Percentiles rank a stretch among this genome's conserved stretches.
Evolutionary conservation across 2,329 filamentous ascomycete species (phyloP).

Genomic region (Byssothecium circinans): DNA sequence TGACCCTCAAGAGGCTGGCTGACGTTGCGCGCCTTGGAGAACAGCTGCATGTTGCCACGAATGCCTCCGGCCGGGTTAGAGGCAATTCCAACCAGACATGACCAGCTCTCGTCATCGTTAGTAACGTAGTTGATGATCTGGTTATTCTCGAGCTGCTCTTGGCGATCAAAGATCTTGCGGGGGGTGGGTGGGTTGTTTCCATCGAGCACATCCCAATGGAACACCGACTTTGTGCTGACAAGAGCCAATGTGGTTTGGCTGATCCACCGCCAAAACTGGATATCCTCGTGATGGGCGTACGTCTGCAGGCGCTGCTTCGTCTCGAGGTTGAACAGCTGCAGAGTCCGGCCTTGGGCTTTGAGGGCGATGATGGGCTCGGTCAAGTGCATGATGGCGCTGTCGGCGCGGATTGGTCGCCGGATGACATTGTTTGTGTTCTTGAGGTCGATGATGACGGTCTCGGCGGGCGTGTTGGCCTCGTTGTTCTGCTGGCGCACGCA

Average conservation of each 20-base stretch:
- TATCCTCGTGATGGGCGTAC: conserved; percentile 92
- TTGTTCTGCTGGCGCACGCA: conserved; percentile 90
- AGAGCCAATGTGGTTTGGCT: conserved; percentile 85
- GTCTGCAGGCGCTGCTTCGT: conserved; percentile 97
- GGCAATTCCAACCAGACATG: conserved; percentile 95
- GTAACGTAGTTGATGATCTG: conserved; percentile 99
- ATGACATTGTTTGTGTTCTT: conserved; percentile 97
- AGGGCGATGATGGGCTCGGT: conserved; percentile 92
- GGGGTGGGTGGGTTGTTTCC: conserved; percentile 70
- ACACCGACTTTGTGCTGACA: conserved; percentile 87
- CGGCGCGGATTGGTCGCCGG: conserved; percentile 93
- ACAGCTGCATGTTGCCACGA: conserved; percentile 94
- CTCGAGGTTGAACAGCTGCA: conserved; percentile 96
- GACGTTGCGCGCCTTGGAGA: conserved; percentile 92
- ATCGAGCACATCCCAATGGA: conserved; percentile 98
- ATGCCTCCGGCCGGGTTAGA: conserved; percentile 91
- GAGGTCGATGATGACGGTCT: conserved; percentile 96
- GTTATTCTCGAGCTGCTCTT: conserved; percentile 85
- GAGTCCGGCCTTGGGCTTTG: conserved; percentile 88
- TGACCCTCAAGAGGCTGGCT: conserved; percentile 98
- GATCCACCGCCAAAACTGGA: conserved; percentile 99
- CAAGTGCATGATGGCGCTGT: conserved; percentile 99
- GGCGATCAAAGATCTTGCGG: conserved; percentile 91
- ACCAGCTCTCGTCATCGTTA: conserved; percentile 95
- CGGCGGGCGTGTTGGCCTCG: conserved; percentile 77